phyloP scores from a whole-genome alignment of 2,329 filamentous ascomycete genomes.

The Nemania diffusa region DNA sequence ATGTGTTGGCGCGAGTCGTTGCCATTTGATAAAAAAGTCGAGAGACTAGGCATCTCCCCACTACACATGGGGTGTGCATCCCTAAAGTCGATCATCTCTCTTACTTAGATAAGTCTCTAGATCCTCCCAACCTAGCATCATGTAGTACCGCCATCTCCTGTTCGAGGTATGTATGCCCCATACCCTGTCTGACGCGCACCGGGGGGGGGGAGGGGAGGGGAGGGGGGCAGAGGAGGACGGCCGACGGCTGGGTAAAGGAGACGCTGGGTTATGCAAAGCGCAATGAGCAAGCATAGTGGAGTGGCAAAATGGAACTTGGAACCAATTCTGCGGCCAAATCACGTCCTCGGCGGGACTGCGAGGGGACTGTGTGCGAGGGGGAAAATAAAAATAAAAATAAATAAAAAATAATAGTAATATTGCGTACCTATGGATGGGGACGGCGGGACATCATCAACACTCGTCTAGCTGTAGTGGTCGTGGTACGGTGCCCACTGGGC shows the following conservation, averaged over 20 bases:
- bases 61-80: slow-evolving; percentile 63
- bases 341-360: slow-evolving; percentile 49
- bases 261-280: slow-evolving; percentile 53
- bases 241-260: slow-evolving; percentile 48
- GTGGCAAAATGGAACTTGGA: slow-evolving; percentile 57
- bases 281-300: slow-evolving; percentile 51
- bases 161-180: slow-evolving; percentile 40
- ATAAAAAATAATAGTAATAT: slow-evolving; percentile 37
- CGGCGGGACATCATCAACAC: slow-evolving; percentile 38
- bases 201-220: slow-evolving; percentile 46
- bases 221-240: slow-evolving; percentile 42
- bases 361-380: slow-evolving; percentile 20
- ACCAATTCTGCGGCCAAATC: slow-evolving; percentile 55
- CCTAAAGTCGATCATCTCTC: slow-evolving; percentile 59
- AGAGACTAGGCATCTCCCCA: slow-evolving; percentile 72
- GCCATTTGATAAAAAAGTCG: slow-evolving; percentile 80
- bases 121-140: slow-evolving; percentile 44
- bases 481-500: slow-evolving; percentile 40
- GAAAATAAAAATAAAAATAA: too few species aligned
- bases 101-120: slow-evolving; percentile 53
- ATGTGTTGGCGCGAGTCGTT: slow-evolving; percentile 90
- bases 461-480: slow-evolving; percentile 31
- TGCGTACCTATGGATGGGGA: slow-evolving; percentile 13
- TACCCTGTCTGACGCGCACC: slow-evolving; percentile 49
- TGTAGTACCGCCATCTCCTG: slow-evolving; percentile 47